Base-by-base conservation (phyloP, 768 basidiomycete genomes). In the Tricholoma saponaceum region DNA sequence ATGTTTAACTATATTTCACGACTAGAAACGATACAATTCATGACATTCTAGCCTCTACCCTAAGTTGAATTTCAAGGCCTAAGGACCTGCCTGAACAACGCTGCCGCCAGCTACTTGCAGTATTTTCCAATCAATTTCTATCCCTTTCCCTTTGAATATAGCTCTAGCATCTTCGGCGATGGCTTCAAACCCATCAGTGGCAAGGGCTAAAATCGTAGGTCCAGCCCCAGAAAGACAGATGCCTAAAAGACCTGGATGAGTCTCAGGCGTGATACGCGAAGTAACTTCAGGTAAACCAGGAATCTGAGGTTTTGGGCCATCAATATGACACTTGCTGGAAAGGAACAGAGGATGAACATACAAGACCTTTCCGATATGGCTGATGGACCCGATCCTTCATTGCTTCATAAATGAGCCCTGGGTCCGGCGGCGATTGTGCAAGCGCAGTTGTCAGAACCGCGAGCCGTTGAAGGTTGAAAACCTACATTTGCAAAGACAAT, bases 351-450 rank as follows among this genome's bases (percentile, higher is more conserved):
- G 23, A 58, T 54, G 37, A 2, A 76, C 89, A 39, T 68, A 95
- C 95, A 57, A 99, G 79, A 25, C 79, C 71, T 72, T 88, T 93
- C 28, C 97, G 86, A 70, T 98, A 98, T 1, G 97, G 97, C 69
- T 99, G 97, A 70, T 99, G 97, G 13, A 99, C 83, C 53, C 91
- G 86, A 74, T 99, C 97, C 67, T 98, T 96, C 97, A 98, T 98
- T 1, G 96, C 96, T 69, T 98, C 96, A 71, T 96, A 98, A 57
- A 98, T 98, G n/a, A 99, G 84, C 20, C 87, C 90, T 0, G 97
- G 86, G 69, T 99, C 93, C 1, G 95, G 95, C 1, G 97, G 96
- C 10, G 87, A 84, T 66, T 89, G 87, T 3, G 85, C 89, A 10
- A 99, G 82, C 0, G 97, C 95, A 2, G 95, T 96, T 1, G 96